phyloP scores from a whole-genome alignment of 1,284 basidiomycete genomes.

The Melampsora americana region DNA sequence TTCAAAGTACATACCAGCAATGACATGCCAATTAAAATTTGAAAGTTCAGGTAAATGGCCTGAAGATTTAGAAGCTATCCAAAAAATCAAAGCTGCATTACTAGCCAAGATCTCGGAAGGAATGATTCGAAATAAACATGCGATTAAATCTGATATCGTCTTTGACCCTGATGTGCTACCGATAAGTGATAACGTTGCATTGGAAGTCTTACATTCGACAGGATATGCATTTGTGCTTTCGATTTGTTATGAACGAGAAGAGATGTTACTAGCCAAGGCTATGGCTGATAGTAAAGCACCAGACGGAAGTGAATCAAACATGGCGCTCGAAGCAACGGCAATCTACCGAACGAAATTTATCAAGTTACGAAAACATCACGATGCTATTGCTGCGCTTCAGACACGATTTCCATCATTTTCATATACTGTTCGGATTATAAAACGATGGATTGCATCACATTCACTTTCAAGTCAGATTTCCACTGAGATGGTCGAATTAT shows the following conservation, averaged over 20 bases:
- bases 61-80: slow-evolving; percentile 84
- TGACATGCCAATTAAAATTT: slow-evolving; percentile 76
- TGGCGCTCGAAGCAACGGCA: slow-evolving; percentile 65
- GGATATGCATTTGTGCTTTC: slow-evolving; percentile 83
- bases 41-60: slow-evolving; percentile 92
- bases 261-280: slow-evolving; percentile 67
- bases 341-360: slow-evolving; percentile 70
- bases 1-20: slow-evolving; percentile 66
- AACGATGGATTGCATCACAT: slow-evolving; percentile 88
- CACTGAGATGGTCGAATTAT: slow-evolving; percentile 76
- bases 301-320: slow-evolving; percentile 48
- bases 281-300: slow-evolving; percentile 57
- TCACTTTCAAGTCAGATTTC: slow-evolving; percentile 67
- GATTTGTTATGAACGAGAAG: slow-evolving; percentile 85
- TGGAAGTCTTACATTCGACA: slow-evolving; percentile 74
- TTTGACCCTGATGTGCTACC: slow-evolving; percentile 58
- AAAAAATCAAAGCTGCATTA: slow-evolving; percentile 92
- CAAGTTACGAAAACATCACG: slow-evolving; percentile 77
- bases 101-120: slow-evolving; percentile 59
- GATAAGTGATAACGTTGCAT: slow-evolving; percentile 66
- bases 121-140: slow-evolving; percentile 60
- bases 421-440: slow-evolving; percentile 78
- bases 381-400: slow-evolving; percentile 72
- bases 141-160: slow-evolving; percentile 58
- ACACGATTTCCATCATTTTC: slow-evolving; percentile 77